These are phyloP conservation scores for Cladosporium sp. DNA, from an alignment of 2,329 filamentous ascomycete genomes.

Conservation along the genomic window DNA sequence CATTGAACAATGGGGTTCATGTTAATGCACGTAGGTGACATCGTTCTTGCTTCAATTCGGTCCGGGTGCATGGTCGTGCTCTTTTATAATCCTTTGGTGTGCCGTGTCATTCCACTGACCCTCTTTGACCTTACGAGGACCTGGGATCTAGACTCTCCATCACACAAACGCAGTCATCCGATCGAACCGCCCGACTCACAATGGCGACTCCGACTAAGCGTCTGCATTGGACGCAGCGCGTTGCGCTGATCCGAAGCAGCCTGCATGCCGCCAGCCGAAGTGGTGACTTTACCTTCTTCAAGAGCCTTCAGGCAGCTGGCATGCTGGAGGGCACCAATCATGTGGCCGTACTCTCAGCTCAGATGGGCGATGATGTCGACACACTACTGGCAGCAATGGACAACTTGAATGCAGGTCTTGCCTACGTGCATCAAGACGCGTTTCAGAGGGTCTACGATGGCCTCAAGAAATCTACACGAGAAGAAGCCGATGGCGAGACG, in stretches of 20 bases:
- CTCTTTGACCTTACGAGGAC: not conserved
- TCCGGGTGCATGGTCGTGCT: too few relatives aligned
- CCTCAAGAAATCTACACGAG: conserved; percentile 31
- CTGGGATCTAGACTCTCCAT: not conserved
- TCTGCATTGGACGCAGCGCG: conserved; percentile 42
- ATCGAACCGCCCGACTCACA: not conserved
- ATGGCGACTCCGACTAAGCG: conserved; percentile 25
- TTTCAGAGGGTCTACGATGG: conserved; percentile 42
- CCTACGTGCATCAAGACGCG: conserved; percentile 42
- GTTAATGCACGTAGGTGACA: not conserved
- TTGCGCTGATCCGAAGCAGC: conserved; percentile 41
- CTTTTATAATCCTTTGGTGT: too few relatives aligned
- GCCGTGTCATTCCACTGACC: too few relatives aligned
- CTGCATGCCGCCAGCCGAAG: conserved; percentile 39
- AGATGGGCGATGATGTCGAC: conserved; percentile 39
- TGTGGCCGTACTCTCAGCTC: conserved; percentile 36
- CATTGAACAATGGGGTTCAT: not conserved
- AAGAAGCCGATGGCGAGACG: conserved; percentile 20
- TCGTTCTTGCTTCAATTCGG: not conserved
- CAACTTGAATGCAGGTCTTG: conserved; percentile 41
- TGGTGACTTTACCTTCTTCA: conserved; percentile 43
- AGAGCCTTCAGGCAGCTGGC: conserved; percentile 38
- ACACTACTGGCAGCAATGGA: conserved; percentile 39
- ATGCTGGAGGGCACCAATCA: conserved; percentile 41
- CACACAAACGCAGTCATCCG: not conserved